Conservation (phyloP, 805 yeast genomes). For the Teunomyces stri region DNA sequence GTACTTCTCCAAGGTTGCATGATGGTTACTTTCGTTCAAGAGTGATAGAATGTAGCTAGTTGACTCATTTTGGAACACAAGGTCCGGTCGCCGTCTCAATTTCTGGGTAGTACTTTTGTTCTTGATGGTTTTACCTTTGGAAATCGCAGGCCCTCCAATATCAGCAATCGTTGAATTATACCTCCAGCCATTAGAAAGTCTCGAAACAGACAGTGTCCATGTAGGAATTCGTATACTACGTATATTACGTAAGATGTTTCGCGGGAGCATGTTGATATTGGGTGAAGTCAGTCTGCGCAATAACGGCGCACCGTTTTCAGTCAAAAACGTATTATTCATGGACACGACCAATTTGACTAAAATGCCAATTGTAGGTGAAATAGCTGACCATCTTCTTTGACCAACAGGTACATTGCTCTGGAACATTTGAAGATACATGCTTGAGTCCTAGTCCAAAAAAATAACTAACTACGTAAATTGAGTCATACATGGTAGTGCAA, state of each 20-base stretch:
- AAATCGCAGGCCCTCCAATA: neutral
- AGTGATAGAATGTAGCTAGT: slow-evolving; percentile 23
- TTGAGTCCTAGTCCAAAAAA: no score
- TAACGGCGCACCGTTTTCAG: no score
- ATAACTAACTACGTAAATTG: no score
- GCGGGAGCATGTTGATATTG: neutral
- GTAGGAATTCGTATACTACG: neutral
- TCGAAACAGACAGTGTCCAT: neutral
- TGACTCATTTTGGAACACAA: slow-evolving; percentile 21
- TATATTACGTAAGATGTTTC: neutral
- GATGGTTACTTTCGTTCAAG: slow-evolving; percentile 17
- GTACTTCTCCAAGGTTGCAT: slow-evolving; percentile 21
- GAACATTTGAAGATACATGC: no score
- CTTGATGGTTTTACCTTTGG: slow-evolving; percentile 10
- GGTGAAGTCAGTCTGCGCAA: neutral
- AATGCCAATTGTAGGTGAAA: no score
- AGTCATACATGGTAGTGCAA: neutral
- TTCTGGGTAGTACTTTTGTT: slow-evolving; percentile 28
- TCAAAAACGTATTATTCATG: neutral
- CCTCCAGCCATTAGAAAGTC: neutral
- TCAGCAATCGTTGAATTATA: neutral
- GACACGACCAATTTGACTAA: neutral
- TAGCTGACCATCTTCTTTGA: no score
- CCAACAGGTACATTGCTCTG: no score
- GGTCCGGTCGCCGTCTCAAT: slow-evolving; percentile 21